phyloP scores from a whole-genome alignment of 2,329 filamentous ascomycete genomes.

The Mariannaea elegans region DNA sequence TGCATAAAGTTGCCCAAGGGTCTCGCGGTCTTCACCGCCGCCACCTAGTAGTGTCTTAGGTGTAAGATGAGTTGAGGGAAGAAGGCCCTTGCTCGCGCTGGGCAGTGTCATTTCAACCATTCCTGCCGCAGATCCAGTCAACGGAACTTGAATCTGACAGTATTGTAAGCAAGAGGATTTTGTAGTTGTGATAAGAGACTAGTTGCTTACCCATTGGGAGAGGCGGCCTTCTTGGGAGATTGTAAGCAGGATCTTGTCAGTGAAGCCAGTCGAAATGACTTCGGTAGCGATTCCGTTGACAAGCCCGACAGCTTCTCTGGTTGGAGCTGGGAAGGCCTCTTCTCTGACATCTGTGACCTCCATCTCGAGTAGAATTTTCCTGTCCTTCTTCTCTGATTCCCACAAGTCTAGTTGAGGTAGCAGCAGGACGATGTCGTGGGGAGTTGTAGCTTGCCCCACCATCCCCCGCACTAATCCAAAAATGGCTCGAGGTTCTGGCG shows the following conservation, averaged over 20 bases:
- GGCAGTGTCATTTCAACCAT: constrained; percentile 68
- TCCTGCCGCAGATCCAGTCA: constrained; percentile 73
- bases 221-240: constrained; percentile 86
- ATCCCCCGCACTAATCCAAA: constrained; percentile 48
- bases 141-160: constrained; percentile 77
- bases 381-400: background rate
- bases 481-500: constrained; percentile 44
- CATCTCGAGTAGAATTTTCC: constrained; percentile 44
- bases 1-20: constrained; percentile 86
- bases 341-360: constrained; percentile 51
- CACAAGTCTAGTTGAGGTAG: background rate
- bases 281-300: constrained; percentile 78
- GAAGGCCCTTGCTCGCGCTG: constrained; percentile 54
- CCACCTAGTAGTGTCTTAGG: constrained; percentile 88
- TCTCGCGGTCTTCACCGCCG: constrained; percentile 80
- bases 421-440: constrained; percentile 12
- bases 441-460: constrained; percentile 29
- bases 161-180: constrained; percentile 1
- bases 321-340: constrained; percentile 74
- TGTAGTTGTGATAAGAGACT: background rate
- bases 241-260: constrained; percentile 91
- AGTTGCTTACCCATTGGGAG: constrained; percentile 81
- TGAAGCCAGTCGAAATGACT: constrained; percentile 77
- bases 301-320: constrained; percentile 65
- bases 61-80: constrained; percentile 84